A percentile compares a stretch with the other conserved stretches of the same genome.
These are phyloP conservation scores for Polyporus arcularius DNA, from an alignment of 768 basidiomycete species.

Conservation along the genomic window DNA sequence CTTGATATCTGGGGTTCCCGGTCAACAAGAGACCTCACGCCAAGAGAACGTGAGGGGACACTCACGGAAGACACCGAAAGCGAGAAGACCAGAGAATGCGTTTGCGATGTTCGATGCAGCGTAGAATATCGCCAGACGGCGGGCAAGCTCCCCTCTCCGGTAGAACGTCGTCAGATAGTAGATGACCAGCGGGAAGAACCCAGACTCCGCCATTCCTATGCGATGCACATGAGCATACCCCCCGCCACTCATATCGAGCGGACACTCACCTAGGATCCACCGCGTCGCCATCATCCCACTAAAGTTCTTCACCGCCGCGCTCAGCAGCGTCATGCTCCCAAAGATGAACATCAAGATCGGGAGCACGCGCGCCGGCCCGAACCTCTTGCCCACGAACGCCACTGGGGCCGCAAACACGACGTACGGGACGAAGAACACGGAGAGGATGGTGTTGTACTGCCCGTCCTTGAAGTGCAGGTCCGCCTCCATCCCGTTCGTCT, in stretches of 20 bases:
- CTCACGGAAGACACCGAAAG: constrained; percentile 7
- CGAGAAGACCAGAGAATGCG: constrained; percentile 5
- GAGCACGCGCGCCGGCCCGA: constrained; percentile 38
- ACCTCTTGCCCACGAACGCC: constrained; percentile 38
- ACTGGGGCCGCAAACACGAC: constrained; percentile 16
- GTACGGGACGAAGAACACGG: constrained; percentile 14
- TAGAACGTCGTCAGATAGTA: constrained; percentile 48
- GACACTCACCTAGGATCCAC: constrained; percentile 1
- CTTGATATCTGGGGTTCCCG: neutral
- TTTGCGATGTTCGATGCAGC: constrained; percentile 28
- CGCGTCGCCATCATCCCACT: constrained; percentile 30
- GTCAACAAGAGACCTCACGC: neutral
- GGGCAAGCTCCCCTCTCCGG: constrained; percentile 29
- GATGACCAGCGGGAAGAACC: constrained; percentile 42
- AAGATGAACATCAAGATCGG: constrained; percentile 39
- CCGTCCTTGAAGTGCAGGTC: constrained; percentile 2
- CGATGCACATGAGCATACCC: neutral
- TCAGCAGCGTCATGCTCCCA: constrained; percentile 38
- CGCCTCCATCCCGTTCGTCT: constrained; percentile 2
- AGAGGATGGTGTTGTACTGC: constrained; percentile 7
- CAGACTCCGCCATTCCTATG: constrained; percentile 41
- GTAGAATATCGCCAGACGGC: constrained; percentile 30
- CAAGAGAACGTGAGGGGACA: neutral
- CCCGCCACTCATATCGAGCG: neutral
- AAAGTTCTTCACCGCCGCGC: constrained; percentile 37